phyloP scores from a whole-genome alignment of 129 eudicot genomes.

The Ambrosia artemisiifolia region DNA sequence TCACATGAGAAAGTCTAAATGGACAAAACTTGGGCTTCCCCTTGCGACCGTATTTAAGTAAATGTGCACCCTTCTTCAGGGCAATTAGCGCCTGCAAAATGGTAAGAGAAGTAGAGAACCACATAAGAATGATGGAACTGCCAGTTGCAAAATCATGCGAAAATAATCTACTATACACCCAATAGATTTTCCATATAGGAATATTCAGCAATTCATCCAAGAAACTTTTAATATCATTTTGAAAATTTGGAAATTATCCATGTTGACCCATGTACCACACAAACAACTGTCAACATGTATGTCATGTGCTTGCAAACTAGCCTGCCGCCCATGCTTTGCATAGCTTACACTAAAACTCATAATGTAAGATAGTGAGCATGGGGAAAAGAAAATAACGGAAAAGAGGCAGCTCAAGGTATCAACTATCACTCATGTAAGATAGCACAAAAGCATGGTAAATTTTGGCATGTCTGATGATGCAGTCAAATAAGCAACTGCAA shows the following conservation, averaged over 20 bases:
- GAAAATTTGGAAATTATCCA: background rate
- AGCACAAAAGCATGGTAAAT: background rate
- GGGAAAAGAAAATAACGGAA: background rate
- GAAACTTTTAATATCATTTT: background rate
- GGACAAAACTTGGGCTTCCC: conserved; percentile 90
- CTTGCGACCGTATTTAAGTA: conserved; percentile 90
- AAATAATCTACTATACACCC: background rate
- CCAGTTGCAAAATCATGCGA: background rate
- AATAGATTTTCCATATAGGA: background rate
- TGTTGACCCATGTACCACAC: background rate
- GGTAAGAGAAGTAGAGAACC: background rate
- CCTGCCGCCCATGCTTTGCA: background rate
- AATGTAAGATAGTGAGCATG: background rate
- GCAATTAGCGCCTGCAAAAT: conserved; percentile 67
- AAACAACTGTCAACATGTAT: too few relatives aligned
- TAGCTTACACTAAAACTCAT: background rate
- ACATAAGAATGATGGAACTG: conserved; percentile 3
- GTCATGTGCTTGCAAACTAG: background rate
- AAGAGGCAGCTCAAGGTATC: background rate
- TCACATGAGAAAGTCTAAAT: conserved; percentile 86
- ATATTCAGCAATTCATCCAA: background rate
- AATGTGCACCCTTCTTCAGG: conserved; percentile 84
- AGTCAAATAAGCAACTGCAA: background rate
- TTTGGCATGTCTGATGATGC: background rate
- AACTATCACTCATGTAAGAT: background rate